Evolutionary conservation across 2,329 filamentous ascomycete species (phyloP), one percentile per base, ranked within the genome.

Genomic region (Orbilia ellipsospora): DNA sequence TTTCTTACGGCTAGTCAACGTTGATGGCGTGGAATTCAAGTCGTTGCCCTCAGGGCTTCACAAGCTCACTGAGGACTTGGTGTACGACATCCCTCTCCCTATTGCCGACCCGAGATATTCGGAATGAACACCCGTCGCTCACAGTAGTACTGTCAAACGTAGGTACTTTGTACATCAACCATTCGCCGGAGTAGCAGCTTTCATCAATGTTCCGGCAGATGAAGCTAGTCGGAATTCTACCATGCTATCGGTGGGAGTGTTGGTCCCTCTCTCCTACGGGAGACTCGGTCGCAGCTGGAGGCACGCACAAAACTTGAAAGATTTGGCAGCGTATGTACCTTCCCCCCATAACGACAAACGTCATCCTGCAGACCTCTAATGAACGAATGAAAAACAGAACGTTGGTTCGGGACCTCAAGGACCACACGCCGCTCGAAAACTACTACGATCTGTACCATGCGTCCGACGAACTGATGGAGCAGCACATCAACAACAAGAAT

Each of bases 11-110:
- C 13, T 61, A 77, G 73, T 72, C 15, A 67, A 77, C 50, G 20
- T 98, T 57, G 92, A 96, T 79, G 93, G 93, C 66, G 89, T 97
- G 80, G 95, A 99, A 83, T 99, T 93, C 87, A 98, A 97, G 83
- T 96, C 93, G 77, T 87, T 99, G 55, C 95, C 95, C 1, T 98
- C 94, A 0, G 95, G 95, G 23, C 83, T 97, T 59, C 95, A 99
- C 83, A 91, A 92, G 69, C 92, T 98, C 18, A 86, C 90, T 36
- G 89, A 94, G 78, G 95, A 99, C 82, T 85, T 98, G 61, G 85
- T 91, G 83, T 88, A 83, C 68, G 82, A 77, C 20, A 57, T 23
- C 52, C 28, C 52, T 31, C 44, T 42, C 48, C 16, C 36, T 16
- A 36, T 52, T 16, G 15, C 15, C 31, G 8, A 23, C 62, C 44